These are phyloP conservation scores for Starmerella etchellsii DNA, from an alignment of 805 yeast species.

Conservation along the genomic window DNA sequence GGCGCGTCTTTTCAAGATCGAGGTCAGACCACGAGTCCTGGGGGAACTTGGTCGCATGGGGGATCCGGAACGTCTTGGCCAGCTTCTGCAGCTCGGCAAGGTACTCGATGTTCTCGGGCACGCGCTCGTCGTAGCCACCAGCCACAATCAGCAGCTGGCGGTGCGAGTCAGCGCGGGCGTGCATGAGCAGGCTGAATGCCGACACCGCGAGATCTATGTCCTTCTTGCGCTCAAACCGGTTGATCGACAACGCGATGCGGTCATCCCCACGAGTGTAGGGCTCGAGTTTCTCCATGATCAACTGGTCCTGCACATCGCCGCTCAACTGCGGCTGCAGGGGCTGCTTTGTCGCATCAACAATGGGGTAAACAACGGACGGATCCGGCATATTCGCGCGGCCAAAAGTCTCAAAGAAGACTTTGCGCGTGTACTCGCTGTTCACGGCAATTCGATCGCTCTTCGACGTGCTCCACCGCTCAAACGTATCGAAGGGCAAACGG, in stretches of 20 bases:
- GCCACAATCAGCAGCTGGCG: constrained; percentile 47
- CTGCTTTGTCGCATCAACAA: constrained; percentile 42
- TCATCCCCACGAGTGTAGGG: constrained; percentile 3
- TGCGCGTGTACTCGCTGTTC: constrained; percentile 71
- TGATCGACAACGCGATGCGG: constrained; percentile 50
- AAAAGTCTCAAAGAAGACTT: constrained; percentile 57
- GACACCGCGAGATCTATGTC: constrained; percentile 65
- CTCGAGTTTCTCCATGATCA: constrained; percentile 6
- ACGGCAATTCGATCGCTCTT: constrained; percentile 72
- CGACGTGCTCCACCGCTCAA: constrained; percentile 71
- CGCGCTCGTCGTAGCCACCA: constrained; percentile 81
- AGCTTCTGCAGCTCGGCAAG: constrained; percentile 45
- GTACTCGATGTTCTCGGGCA: constrained; percentile 62
- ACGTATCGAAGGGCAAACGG: constrained; percentile 67
- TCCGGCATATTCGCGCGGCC: constrained; percentile 18
- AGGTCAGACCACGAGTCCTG: constrained; percentile 16
- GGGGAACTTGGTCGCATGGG: constrained; percentile 32
- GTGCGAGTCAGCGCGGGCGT: constrained; percentile 25
- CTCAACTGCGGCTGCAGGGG: not conserved
- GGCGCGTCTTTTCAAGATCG: constrained; percentile 29
- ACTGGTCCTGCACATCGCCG: not conserved
- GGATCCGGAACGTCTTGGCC: constrained; percentile 35
- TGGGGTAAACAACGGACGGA: constrained; percentile 59
- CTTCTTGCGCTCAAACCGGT: constrained; percentile 81
- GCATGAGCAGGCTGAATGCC: constrained; percentile 41